Evolutionary conservation across 2,329 filamentous ascomycete genomes (phyloP).

Genomic region (Ceratocystis diversiconidia): DNA sequence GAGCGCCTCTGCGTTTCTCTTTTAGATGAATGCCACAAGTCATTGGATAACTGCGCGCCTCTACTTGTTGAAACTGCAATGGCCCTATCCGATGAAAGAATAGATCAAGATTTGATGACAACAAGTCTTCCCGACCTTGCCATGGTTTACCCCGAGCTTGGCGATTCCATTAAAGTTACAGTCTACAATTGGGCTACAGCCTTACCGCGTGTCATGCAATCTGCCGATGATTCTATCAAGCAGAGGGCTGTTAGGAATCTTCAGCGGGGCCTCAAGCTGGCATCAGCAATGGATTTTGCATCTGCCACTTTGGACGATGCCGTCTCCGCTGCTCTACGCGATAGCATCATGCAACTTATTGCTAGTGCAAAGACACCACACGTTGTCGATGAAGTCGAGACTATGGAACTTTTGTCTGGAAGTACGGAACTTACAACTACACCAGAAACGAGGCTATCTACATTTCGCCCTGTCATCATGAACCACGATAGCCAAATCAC

Average conservation of each 20-base stretch:
- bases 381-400: conserved; percentile 25
- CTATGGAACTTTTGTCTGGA: conserved; percentile 15
- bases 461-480: conserved; percentile 49
- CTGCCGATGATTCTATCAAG: conserved; percentile 67
- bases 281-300: conserved; percentile 48
- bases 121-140: conserved; percentile 48
- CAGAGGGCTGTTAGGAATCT: conserved; percentile 59
- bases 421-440: conserved; percentile 5
- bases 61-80: conserved; percentile 74
- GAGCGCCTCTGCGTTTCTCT: conserved; percentile 58
- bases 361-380: conserved; percentile 23
- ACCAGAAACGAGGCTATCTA: conserved; percentile 15
- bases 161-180: conserved; percentile 51
- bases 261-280: conserved; percentile 53
- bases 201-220: conserved; percentile 69
- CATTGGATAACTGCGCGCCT: conserved; percentile 51
- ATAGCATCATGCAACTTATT: conserved; percentile 43
- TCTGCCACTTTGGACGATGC: conserved; percentile 53
- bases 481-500: conserved; percentile 50
- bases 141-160: conserved; percentile 45
- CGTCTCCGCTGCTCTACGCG: conserved; percentile 54
- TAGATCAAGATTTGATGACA: conserved; percentile 27
- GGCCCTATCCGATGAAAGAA: conserved; percentile 37
- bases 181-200: conserved; percentile 71
- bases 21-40: conserved; percentile 62